Percentiles rank a stretch among this genome's conserved stretches.
Evolutionary conservation across 1,284 basidiomycete genomes (phyloP).

Genomic region (Tranzscheliella williamsii): DNA sequence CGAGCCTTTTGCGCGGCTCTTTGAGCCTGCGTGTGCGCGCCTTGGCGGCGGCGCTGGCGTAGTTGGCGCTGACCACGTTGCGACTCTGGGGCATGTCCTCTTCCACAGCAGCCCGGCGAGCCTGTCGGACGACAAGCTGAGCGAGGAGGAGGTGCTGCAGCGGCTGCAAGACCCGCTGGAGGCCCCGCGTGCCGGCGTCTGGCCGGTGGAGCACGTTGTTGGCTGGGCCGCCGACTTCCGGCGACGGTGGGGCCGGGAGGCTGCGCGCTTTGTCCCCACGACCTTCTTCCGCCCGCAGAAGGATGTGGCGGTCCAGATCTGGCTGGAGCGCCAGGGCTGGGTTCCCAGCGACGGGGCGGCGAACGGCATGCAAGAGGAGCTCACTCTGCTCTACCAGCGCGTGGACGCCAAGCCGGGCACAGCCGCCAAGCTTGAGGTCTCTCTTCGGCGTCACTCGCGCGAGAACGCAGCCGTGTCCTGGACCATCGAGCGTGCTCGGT

Average conservation of each 20-base stretch:
- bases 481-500: background rate
- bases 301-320: constrained; percentile 16
- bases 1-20: constrained; percentile 13
- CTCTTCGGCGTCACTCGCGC: background rate
- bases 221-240: constrained; percentile 24
- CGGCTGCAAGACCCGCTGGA: constrained; percentile 24
- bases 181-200: constrained; percentile 19
- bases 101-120: constrained; percentile 13
- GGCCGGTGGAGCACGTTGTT: constrained; percentile 13
- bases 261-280: constrained; percentile 21
- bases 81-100: constrained; percentile 22
- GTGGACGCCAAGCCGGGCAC: background rate
- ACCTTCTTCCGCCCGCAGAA: constrained; percentile 33
- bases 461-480: background rate
- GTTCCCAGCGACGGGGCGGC: background rate
- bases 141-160: constrained; percentile 11
- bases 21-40: background rate
- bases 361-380: background rate
- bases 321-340: constrained; percentile 22
- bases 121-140: constrained; percentile 14
- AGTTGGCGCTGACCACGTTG: constrained; percentile 9
- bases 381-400: constrained; percentile 13
- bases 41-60: background rate
- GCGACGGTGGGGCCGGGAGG: constrained; percentile 13
- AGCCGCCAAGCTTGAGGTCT: background rate